Conservation (phyloP, 2,329 filamentous ascomycete genomes). For the Diaporthe ilicicola region DNA sequence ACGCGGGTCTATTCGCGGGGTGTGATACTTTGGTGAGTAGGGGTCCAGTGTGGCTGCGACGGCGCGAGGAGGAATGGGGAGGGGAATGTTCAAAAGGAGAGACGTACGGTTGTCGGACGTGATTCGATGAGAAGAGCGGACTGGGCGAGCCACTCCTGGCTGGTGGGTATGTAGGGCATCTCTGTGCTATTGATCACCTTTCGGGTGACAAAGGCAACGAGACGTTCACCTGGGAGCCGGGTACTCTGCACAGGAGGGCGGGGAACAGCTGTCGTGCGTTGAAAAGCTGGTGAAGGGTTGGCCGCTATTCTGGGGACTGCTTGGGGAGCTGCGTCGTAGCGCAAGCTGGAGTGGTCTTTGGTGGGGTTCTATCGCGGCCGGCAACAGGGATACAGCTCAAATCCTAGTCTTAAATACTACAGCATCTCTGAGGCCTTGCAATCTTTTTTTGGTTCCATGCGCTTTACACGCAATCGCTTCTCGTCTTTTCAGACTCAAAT, state of each 20-base stretch:
- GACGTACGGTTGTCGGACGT: slow-evolving; percentile 80
- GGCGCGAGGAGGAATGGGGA: slow-evolving; percentile 20
- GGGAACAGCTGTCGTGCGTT: neutral
- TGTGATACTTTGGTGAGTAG: slow-evolving; percentile 26
- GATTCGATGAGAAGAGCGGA: slow-evolving; percentile 87
- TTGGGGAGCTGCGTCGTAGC: neutral
- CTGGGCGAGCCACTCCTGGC: slow-evolving; percentile 91
- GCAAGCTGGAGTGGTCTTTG: neutral
- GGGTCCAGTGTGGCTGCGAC: slow-evolving; percentile 4
- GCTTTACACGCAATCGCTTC: neutral
- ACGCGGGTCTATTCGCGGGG: slow-evolving; percentile 74
- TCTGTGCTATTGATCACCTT: slow-evolving; percentile 35
- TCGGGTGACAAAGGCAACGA: neutral
- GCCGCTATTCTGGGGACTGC: neutral
- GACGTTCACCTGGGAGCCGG: neutral
- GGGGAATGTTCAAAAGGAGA: slow-evolving; percentile 18
- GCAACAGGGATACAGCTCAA: slow-evolving; percentile 5
- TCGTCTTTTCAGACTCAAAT: neutral
- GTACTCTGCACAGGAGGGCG: neutral
- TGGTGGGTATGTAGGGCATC: slow-evolving; percentile 84
- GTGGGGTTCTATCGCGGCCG: slow-evolving; percentile 23
- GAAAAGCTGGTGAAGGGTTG: neutral
- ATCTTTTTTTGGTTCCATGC: neutral
- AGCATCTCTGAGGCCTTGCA: neutral
- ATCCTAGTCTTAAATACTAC: too few relatives aligned